Evolutionary conservation across 139 green algal genomes (phyloP), one percentile per base, ranked within the genome.

Genomic region (Chlorella sp.): DNA sequence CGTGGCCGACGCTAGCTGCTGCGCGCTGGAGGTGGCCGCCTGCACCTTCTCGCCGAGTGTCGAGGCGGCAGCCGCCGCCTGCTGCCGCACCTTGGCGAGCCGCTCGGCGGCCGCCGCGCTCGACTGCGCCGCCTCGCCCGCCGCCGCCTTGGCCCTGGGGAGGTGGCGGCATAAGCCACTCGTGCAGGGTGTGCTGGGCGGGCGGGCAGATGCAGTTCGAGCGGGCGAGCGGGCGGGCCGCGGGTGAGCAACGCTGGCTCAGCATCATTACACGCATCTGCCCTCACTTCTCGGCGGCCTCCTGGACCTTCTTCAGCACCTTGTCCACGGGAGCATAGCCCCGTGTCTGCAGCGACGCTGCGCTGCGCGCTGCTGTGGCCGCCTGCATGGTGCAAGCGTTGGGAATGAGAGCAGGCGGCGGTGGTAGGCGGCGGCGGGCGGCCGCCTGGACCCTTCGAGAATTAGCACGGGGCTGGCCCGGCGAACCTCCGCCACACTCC

Each of bases 1-100:
- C 0, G 74, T 80, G 5, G 60, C 74, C 55, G 56, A 53, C 2
- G 74, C 74, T 23, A 80, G 74, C 64, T 72, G 65, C 65, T 80
- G 74, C 15, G 74, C 71, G 42, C 29, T 77, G 71, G 21, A 69
- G 55, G 71, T 56, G 5, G 71, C 74, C 53, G 51, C 41, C 50
- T 70, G 36, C 50, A 74, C 36, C 51, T 55, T 62, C 42, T 74
- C 65, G 5, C 64, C 74, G 0, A 80, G 64, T 11, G 64, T 66
- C 4, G 64, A 72, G 38, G 40, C 73, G 17, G 73, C 72, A 6
- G 60, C 59, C 9, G 72, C 72, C 41, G 72, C 72, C 46, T 78
- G 72, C 35, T 78, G 45, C 46, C 45, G 60, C 46, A 78, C n/a
- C 72, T 71, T 45, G 45, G 71, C 46, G 23, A 78, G 36, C 33